Conservation (phyloP, 768 basidiomycete species). For the Mycena albidolilacea region DNA sequence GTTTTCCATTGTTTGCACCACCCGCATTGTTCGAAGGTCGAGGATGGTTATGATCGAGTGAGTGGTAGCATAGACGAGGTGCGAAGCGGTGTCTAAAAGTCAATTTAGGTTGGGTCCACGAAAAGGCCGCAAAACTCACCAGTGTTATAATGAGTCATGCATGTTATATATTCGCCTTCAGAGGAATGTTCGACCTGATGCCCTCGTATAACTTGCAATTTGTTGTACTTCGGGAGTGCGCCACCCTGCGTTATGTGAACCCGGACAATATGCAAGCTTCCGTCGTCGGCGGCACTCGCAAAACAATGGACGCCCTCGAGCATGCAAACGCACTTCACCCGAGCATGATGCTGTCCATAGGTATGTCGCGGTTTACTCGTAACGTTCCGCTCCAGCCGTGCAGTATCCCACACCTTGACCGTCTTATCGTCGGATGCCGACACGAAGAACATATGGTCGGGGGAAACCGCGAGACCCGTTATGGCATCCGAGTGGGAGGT, state of each 20-base stretch:
- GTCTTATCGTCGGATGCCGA: slow-evolving; percentile 96
- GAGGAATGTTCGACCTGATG: slow-evolving; percentile 74
- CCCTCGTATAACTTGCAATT: slow-evolving; percentile 85
- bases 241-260: slow-evolving; percentile 81
- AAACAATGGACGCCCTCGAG: slow-evolving; percentile 92
- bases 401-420: slow-evolving; percentile 93
- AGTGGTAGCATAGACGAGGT: slow-evolving; percentile 89
- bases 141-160: slow-evolving; percentile 85
- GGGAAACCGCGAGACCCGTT: slow-evolving; percentile 87
- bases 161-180: slow-evolving; percentile 84
- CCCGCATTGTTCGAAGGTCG: slow-evolving; percentile 88
- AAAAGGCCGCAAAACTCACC: slow-evolving; percentile 60
- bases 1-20: slow-evolving; percentile 84
- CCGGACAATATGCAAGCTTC: slow-evolving; percentile 86
- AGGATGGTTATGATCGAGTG: slow-evolving; percentile 82
- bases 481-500: slow-evolving; percentile 86
- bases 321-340: slow-evolving; percentile 79
- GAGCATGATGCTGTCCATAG: slow-evolving; percentile 79
- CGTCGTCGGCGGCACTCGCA: slow-evolving; percentile 88
- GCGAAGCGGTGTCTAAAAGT: slow-evolving; percentile 75
- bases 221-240: slow-evolving; percentile 86
- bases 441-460: slow-evolving; percentile 95
- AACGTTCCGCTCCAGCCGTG: slow-evolving; percentile 94
- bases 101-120: neutral
- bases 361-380: slow-evolving; percentile 87